phyloP scores from a whole-genome alignment of 495 filamentous ascomycete genomes.

The Aspergillus bertholletiae region DNA sequence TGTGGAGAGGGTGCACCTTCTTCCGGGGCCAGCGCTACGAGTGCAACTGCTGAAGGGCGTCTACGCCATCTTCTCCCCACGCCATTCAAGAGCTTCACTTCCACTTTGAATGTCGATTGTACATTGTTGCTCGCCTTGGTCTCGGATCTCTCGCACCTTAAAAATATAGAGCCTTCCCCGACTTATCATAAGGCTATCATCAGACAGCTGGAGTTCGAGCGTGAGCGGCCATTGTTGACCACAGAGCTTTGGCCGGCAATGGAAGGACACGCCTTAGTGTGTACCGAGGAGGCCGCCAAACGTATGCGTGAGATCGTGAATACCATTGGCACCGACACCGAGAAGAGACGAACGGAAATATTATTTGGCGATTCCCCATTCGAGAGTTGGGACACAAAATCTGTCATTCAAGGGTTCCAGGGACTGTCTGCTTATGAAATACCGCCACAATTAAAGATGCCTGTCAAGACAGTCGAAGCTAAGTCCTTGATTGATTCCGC shows the following conservation, averaged over 20 bases:
- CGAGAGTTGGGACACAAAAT: conserved; percentile 17
- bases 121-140: conserved; percentile 68
- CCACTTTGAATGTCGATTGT: conserved; percentile 68
- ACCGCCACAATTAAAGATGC: conserved; percentile 47
- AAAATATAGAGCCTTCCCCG: conserved; percentile 28
- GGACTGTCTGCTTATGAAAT: conserved; percentile 48
- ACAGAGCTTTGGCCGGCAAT: conserved; percentile 63
- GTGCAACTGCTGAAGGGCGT: conserved; percentile 22
- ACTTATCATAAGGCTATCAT: conserved; percentile 54
- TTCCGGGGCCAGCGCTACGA: conserved; percentile 6
- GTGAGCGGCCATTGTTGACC: conserved; percentile 54
- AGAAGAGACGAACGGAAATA: conserved; percentile 53
- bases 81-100: conserved; percentile 51
- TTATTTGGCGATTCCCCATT: conserved; percentile 42
- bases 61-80: conserved; percentile 50
- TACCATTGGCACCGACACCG: conserved; percentile 61
- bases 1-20: conserved; percentile 30
- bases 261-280: conserved; percentile 49
- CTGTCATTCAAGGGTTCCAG: conserved; percentile 40
- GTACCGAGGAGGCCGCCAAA: conserved; percentile 57
- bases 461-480: conserved; percentile 45
- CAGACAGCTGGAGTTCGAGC: conserved; percentile 64
- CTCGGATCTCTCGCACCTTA: conserved; percentile 65
- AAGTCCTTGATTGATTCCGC: conserved; percentile 26
- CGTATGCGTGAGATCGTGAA: conserved; percentile 66